These are phyloP conservation scores for Cladosporium sphaerospermum DNA, from an alignment of 2,329 filamentous ascomycete species.

Conservation along the genomic window DNA sequence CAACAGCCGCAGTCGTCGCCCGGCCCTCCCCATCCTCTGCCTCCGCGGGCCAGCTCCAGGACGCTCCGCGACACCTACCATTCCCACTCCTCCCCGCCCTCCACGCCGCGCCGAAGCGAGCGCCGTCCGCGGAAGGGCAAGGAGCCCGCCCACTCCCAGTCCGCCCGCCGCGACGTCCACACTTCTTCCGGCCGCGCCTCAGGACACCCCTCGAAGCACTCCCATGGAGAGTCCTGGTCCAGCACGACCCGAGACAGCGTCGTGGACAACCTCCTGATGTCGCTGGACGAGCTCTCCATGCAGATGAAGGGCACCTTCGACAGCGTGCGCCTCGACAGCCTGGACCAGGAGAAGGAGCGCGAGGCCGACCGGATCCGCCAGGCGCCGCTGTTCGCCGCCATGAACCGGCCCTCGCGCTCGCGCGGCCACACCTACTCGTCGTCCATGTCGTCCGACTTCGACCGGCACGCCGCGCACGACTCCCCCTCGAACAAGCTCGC, in stretches of 20 bases:
- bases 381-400: constrained; percentile 22
- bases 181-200: background rate
- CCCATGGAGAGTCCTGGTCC: constrained; percentile 79
- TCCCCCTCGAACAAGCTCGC: constrained; percentile 21
- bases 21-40: background rate
- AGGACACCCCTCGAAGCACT: constrained; percentile 39
- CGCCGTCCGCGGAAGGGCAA: constrained; percentile 9
- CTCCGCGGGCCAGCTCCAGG: constrained; percentile 1
- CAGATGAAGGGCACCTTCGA: constrained; percentile 11
- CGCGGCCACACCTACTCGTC: constrained; percentile 56
- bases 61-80: constrained; percentile 9
- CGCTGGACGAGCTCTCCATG: constrained; percentile 71
- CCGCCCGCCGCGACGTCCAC: background rate
- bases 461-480: constrained; percentile 33
- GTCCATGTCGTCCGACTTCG: constrained; percentile 53
- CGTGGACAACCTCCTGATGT: constrained; percentile 91
- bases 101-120: background rate
- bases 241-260: constrained; percentile 81
- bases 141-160: background rate
- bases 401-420: constrained; percentile 33
- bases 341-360: constrained; percentile 17
- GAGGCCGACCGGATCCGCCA: constrained; percentile 18
- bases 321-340: constrained; percentile 5
- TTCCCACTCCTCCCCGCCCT: background rate
- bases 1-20: background rate